These are phyloP conservation scores for Oropetium thomaeum DNA, from an alignment of 176 grass and related monocot genomes.

Conservation along the genomic window DNA sequence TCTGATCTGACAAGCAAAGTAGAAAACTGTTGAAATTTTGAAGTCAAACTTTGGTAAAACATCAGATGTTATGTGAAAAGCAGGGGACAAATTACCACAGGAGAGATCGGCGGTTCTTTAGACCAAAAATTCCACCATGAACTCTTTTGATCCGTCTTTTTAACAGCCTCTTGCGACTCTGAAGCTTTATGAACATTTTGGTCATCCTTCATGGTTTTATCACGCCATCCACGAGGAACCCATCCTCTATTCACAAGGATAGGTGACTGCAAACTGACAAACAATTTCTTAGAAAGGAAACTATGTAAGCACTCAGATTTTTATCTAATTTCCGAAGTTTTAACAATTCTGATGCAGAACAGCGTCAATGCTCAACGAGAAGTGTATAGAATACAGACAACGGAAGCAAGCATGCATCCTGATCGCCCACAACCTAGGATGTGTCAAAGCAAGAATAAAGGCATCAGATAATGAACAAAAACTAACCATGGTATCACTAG, in stretches of 20 bases:
- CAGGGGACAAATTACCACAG: constrained; percentile 46
- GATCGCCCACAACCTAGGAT: background rate
- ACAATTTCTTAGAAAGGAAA: constrained; percentile 53
- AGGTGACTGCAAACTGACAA: constrained; percentile 79
- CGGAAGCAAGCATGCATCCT: constrained; percentile 1
- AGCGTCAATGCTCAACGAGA: background rate
- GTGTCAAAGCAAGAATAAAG: background rate
- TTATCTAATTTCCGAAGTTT: background rate
- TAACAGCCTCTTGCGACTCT: constrained; percentile 24
- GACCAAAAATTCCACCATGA: constrained; percentile 94
- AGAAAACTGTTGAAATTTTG: background rate
- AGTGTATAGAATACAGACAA: background rate
- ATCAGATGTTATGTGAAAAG: constrained; percentile 1
- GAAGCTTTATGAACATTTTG: constrained; percentile 43
- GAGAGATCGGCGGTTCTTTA: constrained; percentile 44
- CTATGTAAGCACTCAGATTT: background rate
- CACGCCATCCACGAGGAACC: constrained; percentile 78
- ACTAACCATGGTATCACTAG: no score
- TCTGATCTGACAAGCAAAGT: constrained; percentile 6
- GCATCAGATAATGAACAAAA: constrained; percentile 17
- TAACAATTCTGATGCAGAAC: background rate
- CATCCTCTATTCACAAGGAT: constrained; percentile 97
- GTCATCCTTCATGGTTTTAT: constrained; percentile 46
- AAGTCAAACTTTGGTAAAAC: background rate
- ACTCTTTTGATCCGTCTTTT: constrained; percentile 41